Percentiles rank a stretch among this genome's conserved stretches.
Evolutionary conservation across 805 yeast species (phyloP).

Genomic region (Dipodascus geniculatus): DNA sequence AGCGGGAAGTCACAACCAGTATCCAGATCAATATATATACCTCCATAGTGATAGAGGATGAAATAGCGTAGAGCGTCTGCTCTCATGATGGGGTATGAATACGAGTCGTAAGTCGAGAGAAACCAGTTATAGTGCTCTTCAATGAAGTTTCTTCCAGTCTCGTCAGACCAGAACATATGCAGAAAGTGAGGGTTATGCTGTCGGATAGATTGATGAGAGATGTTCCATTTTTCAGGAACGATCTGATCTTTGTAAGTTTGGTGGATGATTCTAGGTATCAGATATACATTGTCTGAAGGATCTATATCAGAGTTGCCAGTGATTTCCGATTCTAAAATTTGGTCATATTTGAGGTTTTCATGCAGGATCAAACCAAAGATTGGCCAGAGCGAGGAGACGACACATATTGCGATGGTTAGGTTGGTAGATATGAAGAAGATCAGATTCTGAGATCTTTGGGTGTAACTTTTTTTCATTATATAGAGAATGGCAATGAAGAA

Average conservation of each 20-base stretch:
- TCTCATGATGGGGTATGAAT: constrained; percentile 71
- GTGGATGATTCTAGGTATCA: constrained; percentile 84
- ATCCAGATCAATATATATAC: constrained; percentile 81
- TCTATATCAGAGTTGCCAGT: background rate
- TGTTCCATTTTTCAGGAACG: constrained; percentile 73
- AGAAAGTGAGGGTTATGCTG: constrained; percentile 80
- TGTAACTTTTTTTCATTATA: background rate
- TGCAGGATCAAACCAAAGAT: background rate
- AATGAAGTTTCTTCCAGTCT: constrained; percentile 66
- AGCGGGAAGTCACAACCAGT: constrained; percentile 73
- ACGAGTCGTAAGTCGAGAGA: constrained; percentile 60
- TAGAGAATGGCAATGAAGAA: background rate
- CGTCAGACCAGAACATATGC: constrained; percentile 81
- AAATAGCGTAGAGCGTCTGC: constrained; percentile 90
- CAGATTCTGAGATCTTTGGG: background rate
- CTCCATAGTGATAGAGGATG: constrained; percentile 73
- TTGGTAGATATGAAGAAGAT: background rate
- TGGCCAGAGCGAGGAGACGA: background rate
- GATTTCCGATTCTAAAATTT: background rate
- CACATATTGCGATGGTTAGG: background rate
- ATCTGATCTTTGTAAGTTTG: constrained; percentile 78
- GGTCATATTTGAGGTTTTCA: background rate
- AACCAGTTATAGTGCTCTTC: constrained; percentile 80
- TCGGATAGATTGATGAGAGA: constrained; percentile 64
- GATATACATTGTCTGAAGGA: constrained; percentile 18